Base-by-base conservation (phyloP, 305 asterid species). In the Coffea humblotiana region DNA sequence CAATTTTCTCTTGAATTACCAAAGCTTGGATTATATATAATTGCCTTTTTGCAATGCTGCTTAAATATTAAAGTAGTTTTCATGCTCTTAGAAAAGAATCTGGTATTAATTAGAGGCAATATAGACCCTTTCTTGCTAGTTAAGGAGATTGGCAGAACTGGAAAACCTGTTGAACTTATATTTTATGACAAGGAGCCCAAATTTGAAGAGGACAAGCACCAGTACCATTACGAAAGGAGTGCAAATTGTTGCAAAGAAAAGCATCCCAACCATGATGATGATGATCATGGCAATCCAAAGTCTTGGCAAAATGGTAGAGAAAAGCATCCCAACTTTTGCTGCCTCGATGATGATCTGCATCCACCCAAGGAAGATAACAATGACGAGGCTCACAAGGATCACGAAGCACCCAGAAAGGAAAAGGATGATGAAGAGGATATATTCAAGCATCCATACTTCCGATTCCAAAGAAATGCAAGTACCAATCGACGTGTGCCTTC, bases 141-240 rank as follows among this genome's bases (percentile, higher is more conserved):
- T 6, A 56, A 70, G 47, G 18, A 5, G 8, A 70, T 78, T 56
- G 43, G 32, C 6, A 56, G 56, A n/a, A 23, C 18, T 45, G 66
- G 51, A 0, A 78, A 78, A 78, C 15, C 1, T 40, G 48, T 48
- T 1, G 76, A 78, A 47, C 81, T 78, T 70, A 51, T 77, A 43
- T 48, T 54, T 15, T 68, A 78, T 12, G 54, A 78, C 21, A 78
- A 70, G 35, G 66, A 40, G 70, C 76, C 76, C 48, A 56, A 69
- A 15, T 29, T 29, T 69, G 70, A 37, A 35, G 70, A 40, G 43
- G 43, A 40, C 43, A 5, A 40, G 43, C 43, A 3, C 43, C 43
- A 29, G 3, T 5, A 40, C 43, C 32, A 52, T 37, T 18, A 12
- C 2, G 27, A n/a, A 3, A 19, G 21, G 51, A 77, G n/a, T 13